Evolutionary conservation across 352 stramenopile species (phyloP).

Genomic region (Phytophthora chlamydospora): DNA sequence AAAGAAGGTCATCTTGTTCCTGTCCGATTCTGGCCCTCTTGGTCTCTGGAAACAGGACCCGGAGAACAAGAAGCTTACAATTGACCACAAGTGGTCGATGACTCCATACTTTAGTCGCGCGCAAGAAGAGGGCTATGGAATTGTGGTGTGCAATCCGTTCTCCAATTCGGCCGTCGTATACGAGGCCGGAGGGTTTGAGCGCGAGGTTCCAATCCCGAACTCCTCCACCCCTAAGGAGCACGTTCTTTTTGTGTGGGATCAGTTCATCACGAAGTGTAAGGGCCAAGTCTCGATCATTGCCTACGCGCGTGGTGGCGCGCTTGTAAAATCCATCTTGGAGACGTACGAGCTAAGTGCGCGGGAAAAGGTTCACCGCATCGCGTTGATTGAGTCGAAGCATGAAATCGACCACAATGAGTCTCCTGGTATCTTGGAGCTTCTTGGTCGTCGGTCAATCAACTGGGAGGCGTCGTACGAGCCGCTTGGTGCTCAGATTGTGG

Average conservation of each 20-base stretch:
- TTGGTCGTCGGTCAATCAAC: constrained; percentile 87
- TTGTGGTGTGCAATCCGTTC: constrained; percentile 90
- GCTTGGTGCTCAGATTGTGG: constrained; percentile 84
- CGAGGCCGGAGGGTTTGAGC: constrained; percentile 87
- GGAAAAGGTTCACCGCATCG: constrained; percentile 83
- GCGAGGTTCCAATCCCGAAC: constrained; percentile 85
- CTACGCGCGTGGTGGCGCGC: constrained; percentile 77
- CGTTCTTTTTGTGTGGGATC: constrained; percentile 88
- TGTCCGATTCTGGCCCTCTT: constrained; percentile 85
- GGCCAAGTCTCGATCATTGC: constrained; percentile 88
- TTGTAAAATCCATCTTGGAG: constrained; percentile 87
- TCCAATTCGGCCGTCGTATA: constrained; percentile 89
- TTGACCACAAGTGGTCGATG: constrained; percentile 91
- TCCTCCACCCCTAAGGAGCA: constrained; percentile 87
- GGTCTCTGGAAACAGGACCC: constrained; percentile 86
- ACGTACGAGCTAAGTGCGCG: constrained; percentile 74
- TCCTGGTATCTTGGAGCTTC: constrained; percentile 76
- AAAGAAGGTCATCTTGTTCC: constrained; percentile 88
- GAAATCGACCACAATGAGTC: constrained; percentile 85
- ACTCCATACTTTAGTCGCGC: constrained; percentile 82
- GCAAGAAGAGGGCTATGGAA: constrained; percentile 86
- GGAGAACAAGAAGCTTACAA: constrained; percentile 54
- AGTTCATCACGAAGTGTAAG: constrained; percentile 82
- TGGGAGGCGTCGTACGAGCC: constrained; percentile 88
- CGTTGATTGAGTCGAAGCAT: constrained; percentile 90